Base-by-base conservation (phyloP, 306 rosid genomes). In the Styphnolobium japonicum region DNA sequence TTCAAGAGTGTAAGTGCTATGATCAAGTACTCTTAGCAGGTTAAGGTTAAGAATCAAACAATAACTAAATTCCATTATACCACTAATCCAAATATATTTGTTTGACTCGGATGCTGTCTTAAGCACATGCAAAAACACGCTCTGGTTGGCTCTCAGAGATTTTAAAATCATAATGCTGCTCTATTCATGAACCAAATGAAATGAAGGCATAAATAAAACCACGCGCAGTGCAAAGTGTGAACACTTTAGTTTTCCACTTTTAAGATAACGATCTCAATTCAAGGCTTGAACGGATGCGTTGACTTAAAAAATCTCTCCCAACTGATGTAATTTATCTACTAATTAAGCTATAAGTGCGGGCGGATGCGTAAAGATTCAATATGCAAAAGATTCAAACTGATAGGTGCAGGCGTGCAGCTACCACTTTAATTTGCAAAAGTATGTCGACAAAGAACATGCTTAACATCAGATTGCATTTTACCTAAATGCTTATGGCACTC, bases 121-220 rank as follows among this genome's bases (percentile, higher is more conserved):
- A 43, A 56, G 48, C 6, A 29, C 15, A 18, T 10, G 21, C 71
- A 79, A 69, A 78, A 29, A 39, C 52, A 15, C 15, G 10, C 42
- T 46, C 19, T 16, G 56, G 31, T 61, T 39, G 27, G 43, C 11
- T 36, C 49, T 29, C 14, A 7, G 48, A 34, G 22, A 57, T 67
- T 75, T 56, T 68, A 81, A 75, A 82, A 61, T 61, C 62, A 52
- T 61, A 61, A 71, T 69, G 82, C 78, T 49, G 31, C 74, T 70
- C 77, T 53, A 67, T 67, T 75, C 81, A 75, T 15, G 22, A 46
- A 16, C 37, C 66, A 74, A 55, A 52, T 5, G 22, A 62, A 71
- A 15, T 48, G 15, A 53, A 33, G 19, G 1, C 73, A 52, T 43
- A 43, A 69, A n/a, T n/a, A n/a, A 67, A 58, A 15, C 27, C 27